Evolutionary conservation across 139 green algal species (phyloP), one percentile per base, ranked within the genome.

Genomic region (Gonium pectorale): DNA sequence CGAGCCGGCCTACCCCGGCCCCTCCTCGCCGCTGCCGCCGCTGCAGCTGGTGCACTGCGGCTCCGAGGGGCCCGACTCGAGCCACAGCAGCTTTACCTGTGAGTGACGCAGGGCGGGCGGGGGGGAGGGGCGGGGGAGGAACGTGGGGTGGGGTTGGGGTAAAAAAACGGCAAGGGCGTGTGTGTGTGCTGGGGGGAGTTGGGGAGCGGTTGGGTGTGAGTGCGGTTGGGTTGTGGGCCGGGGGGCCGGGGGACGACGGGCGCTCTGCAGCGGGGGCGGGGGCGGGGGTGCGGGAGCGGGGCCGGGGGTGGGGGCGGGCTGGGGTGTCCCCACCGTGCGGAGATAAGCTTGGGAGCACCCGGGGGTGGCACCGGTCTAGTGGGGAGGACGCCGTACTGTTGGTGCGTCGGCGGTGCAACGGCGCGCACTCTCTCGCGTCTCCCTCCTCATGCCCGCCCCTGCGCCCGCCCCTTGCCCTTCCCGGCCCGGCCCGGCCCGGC

Each of bases 31-130:
- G n/a, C 17, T 19, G 60, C 60, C 60, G 60, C 29, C 17, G 24
- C 21, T 81, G 27, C 73, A 81, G 40, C 73, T 81, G 37, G 73
- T 81, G 13, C 73, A 68, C 73, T 59, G 69, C 54, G 29, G 13
- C 2, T 59, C 37, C 26, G 33, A 26, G 17, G 54, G 52, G 0
- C 21, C 68, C 5, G 43, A 77, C 68, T 77, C 68, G 29, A 77
- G 9, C 7, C n/a, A 5, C 29, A 60, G 68, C 27, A 77, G 68
- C 68, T 60, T 62, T 9, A 62, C 68, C 11, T 41, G 68, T 41
- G 31, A 41, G 68, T 24, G 43, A 7, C n/a, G 22, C 6, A 22
- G 56, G 22, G 17, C 19, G 56, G 9, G 24, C 19, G 38, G 67
- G 8, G 11, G 67, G 7, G 38, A 31, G 1, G 26, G 60, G 29